A percentile compares a stretch with the other conserved stretches of the same genome.
phyloP scores from a whole-genome alignment of 805 yeast species.

The Debaryomyces hansenii region DNA sequence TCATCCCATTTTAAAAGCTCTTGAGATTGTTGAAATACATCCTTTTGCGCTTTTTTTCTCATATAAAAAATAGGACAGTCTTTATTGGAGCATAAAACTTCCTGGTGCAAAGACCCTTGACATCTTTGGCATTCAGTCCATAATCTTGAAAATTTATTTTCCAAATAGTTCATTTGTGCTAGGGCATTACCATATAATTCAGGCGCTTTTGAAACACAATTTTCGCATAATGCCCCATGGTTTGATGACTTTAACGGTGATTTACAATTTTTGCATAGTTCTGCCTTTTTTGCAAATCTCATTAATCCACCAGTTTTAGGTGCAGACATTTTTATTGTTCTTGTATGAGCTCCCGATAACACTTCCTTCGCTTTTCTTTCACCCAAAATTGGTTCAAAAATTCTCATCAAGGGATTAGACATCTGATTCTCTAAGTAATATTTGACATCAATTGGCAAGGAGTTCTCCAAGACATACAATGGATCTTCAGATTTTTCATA shows the following conservation, averaged over 20 bases:
- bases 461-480: conserved; percentile 84
- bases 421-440: conserved; percentile 92
- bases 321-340: conserved; percentile 70
- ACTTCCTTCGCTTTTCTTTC: conserved; percentile 78
- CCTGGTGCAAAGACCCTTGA: conserved; percentile 94
- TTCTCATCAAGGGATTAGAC: conserved; percentile 88
- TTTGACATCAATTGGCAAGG: conserved; percentile 90
- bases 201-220: conserved; percentile 73
- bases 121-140: conserved; percentile 99
- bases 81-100: conserved; percentile 89
- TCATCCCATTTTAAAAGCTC: conserved; percentile 70
- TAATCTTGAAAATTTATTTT: conserved; percentile 76
- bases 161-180: conserved; percentile 75
- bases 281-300: conserved; percentile 89
- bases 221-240: conserved; percentile 76
- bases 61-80: conserved; percentile 98
- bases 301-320: conserved; percentile 84
- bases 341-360: conserved; percentile 79
- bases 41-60: conserved; percentile 87
- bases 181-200: conserved; percentile 79
- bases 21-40: conserved; percentile 52
- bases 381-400: conserved; percentile 93
- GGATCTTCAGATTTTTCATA: conserved; percentile 98
- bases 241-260: conserved; percentile 63
- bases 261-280: conserved; percentile 85